These are phyloP conservation scores for Nepenthes mirabilis DNA, from an alignment of 148 eudicot species.

Conservation along the genomic window DNA sequence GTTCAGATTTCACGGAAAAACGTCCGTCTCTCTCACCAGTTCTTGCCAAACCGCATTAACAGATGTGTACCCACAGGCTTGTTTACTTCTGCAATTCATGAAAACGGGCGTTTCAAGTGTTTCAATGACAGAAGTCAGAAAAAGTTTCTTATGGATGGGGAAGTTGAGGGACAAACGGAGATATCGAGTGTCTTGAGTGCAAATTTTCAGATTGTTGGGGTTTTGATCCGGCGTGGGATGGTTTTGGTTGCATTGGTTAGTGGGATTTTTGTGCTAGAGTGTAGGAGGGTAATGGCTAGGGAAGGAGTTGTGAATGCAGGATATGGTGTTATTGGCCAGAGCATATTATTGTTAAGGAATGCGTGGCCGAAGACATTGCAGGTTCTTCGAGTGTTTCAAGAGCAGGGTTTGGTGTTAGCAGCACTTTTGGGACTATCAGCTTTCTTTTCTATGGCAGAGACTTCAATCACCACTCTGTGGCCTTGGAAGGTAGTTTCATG, in stretches of 20 bases:
- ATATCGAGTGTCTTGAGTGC: slow-evolving; percentile 2
- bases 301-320: slow-evolving; percentile 45
- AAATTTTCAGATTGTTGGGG: slow-evolving; percentile 17
- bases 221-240: slow-evolving; percentile 31
- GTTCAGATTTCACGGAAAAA: not conserved
- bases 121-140: slow-evolving; percentile 11
- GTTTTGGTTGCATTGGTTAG: slow-evolving; percentile 39
- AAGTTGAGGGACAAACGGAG: slow-evolving; percentile 1
- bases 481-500: slow-evolving; percentile 82
- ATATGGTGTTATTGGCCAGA: slow-evolving; percentile 35
- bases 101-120: slow-evolving; percentile 17
- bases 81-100: slow-evolving; percentile 4
- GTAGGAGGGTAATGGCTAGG: slow-evolving; percentile 41
- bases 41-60: not conserved
- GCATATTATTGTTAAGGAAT: slow-evolving; percentile 31
- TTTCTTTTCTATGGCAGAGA: slow-evolving; percentile 96
- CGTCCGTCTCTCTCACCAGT: not conserved
- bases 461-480: slow-evolving; percentile 94
- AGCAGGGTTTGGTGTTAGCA: slow-evolving; percentile 78
- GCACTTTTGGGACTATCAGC: slow-evolving; percentile 79
- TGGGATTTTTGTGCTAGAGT: slow-evolving; percentile 37
- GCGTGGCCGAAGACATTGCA: slow-evolving; percentile 76
- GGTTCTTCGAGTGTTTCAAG: slow-evolving; percentile 57
- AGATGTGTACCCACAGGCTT: slow-evolving; percentile 10
- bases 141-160: slow-evolving; percentile 6